Conservation (phyloP, 148 eudicot genomes). For the Agrostemma githago region DNA sequence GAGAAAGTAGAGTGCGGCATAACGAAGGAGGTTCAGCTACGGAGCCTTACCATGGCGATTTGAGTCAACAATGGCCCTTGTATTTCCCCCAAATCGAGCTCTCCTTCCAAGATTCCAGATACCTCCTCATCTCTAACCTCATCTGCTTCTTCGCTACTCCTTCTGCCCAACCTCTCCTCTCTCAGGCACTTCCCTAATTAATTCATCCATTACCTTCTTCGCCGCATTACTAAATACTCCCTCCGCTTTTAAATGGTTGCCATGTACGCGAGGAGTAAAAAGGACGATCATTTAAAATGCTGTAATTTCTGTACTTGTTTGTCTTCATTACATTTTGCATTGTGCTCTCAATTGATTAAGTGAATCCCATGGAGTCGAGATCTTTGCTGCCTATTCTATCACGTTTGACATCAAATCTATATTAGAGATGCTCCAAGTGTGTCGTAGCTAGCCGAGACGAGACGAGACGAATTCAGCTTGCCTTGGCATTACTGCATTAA, state of each 20-base stretch:
- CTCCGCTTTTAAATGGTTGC: no score
- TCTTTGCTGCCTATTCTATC: background rate
- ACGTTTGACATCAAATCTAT: background rate
- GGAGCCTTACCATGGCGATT: constrained; percentile 20
- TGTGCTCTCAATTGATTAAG: background rate
- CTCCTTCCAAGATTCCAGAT: constrained; percentile 35
- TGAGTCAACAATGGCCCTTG: constrained; percentile 37
- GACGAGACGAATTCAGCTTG: no score
- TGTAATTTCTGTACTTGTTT: no score
- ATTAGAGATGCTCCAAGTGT: no score
- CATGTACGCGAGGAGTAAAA: no score
- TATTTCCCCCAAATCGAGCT: constrained; percentile 61
- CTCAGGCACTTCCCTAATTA: constrained; percentile 45
- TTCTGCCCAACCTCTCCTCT: constrained; percentile 39
- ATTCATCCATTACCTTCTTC: background rate
- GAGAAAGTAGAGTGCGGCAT: constrained; percentile 26
- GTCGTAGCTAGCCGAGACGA: no score
- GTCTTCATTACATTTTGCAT: no score
- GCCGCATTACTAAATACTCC: no score
- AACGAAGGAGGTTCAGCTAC: constrained; percentile 8
- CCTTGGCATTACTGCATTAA: no score
- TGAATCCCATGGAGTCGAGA: background rate
- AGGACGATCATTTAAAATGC: no score
- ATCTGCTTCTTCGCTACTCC: constrained; percentile 61
- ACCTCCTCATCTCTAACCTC: constrained; percentile 50